Evolutionary conservation across 495 filamentous ascomycete genomes (phyloP).

Genomic region (Hyaloscypha finlandica): DNA sequence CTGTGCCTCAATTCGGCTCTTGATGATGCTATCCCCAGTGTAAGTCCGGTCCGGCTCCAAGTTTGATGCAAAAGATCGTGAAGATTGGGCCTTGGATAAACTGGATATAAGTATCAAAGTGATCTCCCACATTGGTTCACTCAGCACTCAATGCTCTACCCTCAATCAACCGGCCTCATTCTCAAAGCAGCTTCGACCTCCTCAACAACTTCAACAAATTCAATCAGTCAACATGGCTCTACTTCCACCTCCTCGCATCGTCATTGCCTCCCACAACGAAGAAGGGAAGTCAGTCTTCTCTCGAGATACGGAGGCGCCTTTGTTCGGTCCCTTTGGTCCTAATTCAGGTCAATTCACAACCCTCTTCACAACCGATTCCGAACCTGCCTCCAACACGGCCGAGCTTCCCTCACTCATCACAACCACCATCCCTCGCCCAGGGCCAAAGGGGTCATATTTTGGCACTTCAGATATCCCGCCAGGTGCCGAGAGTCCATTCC

Average conservation of each 20-base stretch:
- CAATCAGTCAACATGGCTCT: background rate
- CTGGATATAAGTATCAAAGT: background rate
- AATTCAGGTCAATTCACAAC: slow-evolving; percentile 29
- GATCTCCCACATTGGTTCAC: background rate
- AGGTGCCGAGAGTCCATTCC: slow-evolving; percentile 31
- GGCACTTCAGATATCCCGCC: slow-evolving; percentile 33
- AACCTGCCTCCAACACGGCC: slow-evolving; percentile 30
- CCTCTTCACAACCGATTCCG: slow-evolving; percentile 30
- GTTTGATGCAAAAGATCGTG: background rate
- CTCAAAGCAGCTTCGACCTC: background rate
- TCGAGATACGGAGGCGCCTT: slow-evolving; percentile 30
- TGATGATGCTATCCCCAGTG: background rate
- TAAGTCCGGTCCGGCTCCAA: background rate
- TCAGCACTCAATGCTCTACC: background rate
- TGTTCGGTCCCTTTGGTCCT: slow-evolving; percentile 39
- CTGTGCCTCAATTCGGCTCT: background rate
- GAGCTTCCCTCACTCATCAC: background rate
- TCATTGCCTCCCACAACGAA: slow-evolving; percentile 36
- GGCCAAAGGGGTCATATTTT: slow-evolving; percentile 32
- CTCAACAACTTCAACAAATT: too few species aligned
- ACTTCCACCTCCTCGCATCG: slow-evolving; percentile 32
- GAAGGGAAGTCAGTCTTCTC: slow-evolving; percentile 38
- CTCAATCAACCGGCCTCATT: background rate
- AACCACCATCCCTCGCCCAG: slow-evolving; percentile 29
- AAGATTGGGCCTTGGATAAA: background rate